Conservation (phyloP, 768 basidiomycete species). For the Suillus tomentosus region DNA sequence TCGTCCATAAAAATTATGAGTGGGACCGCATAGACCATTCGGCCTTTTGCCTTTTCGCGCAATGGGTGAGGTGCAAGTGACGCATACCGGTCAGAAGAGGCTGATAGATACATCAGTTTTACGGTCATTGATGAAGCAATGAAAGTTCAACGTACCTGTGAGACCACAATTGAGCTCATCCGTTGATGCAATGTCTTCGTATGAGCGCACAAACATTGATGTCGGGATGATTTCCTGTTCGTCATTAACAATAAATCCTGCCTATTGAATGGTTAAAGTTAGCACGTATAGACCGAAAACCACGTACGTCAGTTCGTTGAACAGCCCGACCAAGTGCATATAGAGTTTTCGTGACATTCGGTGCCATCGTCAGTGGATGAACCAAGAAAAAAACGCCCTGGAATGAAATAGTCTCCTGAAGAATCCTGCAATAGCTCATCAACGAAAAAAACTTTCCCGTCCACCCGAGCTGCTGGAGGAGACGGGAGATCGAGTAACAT, state of each 20-base stretch:
- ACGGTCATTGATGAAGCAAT: neutral
- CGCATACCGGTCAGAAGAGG: neutral
- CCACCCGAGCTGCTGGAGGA: too few species aligned
- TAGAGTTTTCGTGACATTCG: neutral
- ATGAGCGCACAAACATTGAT: slow-evolving; percentile 8
- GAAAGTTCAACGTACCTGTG: neutral
- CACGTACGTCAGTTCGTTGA: slow-evolving; percentile 6
- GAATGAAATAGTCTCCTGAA: too few species aligned
- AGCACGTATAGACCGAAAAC: neutral
- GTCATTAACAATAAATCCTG: slow-evolving; percentile 11
- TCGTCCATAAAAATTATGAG: too few species aligned
- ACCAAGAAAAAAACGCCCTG: neutral
- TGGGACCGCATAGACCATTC: too few species aligned
- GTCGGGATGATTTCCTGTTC: slow-evolving; percentile 4
- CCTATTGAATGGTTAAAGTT: slow-evolving; percentile 1
- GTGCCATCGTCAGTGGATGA: neutral
- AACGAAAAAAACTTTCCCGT: too few species aligned
- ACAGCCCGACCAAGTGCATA: slow-evolving; percentile 10
- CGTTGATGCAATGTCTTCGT: neutral
- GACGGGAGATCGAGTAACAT: too few species aligned
- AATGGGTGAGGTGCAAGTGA: too few species aligned
- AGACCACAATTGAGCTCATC: slow-evolving; percentile 6
- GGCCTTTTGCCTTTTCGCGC: too few species aligned
- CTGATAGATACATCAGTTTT: neutral
- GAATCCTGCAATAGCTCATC: too few species aligned